phyloP scores from a whole-genome alignment of 306 rosid genomes.

The Quillaja saponaria region DNA sequence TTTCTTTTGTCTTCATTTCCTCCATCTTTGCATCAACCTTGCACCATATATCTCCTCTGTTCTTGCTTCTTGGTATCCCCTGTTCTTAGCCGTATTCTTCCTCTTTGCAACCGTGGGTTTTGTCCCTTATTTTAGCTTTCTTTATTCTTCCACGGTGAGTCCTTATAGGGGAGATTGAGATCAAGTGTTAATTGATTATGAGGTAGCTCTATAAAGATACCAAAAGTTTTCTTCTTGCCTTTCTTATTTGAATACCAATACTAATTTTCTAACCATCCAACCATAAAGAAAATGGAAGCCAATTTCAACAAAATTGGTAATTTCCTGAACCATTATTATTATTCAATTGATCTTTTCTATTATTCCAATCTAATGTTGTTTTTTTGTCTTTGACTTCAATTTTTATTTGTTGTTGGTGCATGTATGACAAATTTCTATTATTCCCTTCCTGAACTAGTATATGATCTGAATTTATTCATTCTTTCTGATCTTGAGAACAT shows the following conservation, averaged over 20 bases:
- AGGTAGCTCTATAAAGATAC: constrained; percentile 44
- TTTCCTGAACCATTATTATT: constrained; percentile 30
- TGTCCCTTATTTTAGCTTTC: no score
- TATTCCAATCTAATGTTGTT: neutral
- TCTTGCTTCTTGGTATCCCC: no score
- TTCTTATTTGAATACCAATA: constrained; percentile 24
- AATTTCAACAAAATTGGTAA: constrained; percentile 46
- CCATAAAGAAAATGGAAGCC: constrained; percentile 31
- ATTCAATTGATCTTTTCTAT: neutral
- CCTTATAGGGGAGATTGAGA: constrained; percentile 38
- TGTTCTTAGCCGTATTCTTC: no score
- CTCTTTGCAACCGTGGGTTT: no score
- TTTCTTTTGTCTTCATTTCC: no score
- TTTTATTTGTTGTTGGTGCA: neutral
- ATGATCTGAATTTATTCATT: constrained; percentile 59
- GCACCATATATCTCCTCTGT: no score
- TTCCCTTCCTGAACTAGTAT: constrained; percentile 29
- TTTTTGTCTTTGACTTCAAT: neutral
- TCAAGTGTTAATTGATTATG: constrained; percentile 2
- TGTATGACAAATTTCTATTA: neutral
- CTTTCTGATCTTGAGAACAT: constrained; percentile 31
- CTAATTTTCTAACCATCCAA: constrained; percentile 26
- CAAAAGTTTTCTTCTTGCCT: constrained; percentile 16
- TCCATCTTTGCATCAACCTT: no score
- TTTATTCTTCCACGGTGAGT: no score